Percentiles rank a stretch among this genome's conserved stretches.
phyloP scores from a whole-genome alignment of 495 filamentous ascomycete species.

The Lasiosphaeria hispida region DNA sequence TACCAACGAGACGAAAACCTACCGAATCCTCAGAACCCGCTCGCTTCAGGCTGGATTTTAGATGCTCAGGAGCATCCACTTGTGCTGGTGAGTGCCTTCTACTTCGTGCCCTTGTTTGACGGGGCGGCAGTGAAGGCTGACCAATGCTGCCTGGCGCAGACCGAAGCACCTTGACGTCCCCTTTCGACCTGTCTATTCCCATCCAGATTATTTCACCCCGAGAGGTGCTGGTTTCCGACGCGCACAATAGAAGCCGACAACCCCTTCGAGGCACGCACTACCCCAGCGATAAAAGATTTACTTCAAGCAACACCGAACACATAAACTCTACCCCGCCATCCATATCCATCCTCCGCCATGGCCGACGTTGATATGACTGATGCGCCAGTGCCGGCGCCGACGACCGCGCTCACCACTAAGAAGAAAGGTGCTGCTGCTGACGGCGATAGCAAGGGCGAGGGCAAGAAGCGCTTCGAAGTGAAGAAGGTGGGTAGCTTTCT shows the following conservation, averaged over 20 bases:
- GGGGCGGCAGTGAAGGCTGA: neutral
- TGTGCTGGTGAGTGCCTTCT: too few relatives aligned
- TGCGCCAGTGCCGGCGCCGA: conserved; percentile 46
- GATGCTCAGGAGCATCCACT: too few relatives aligned
- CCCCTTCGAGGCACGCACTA: too few relatives aligned
- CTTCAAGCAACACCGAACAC: conserved; percentile 1
- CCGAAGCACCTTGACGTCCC: neutral
- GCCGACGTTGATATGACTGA: conserved; percentile 98
- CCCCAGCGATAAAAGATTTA: too few relatives aligned
- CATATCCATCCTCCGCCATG: conserved; percentile 51
- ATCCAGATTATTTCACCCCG: too few relatives aligned
- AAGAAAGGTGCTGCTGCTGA: conserved; percentile 53
- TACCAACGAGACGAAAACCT: too few relatives aligned
- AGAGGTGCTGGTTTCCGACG: too few relatives aligned
- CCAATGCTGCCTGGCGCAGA: neutral
- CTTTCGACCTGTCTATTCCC: too few relatives aligned
- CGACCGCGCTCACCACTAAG: conserved; percentile 50
- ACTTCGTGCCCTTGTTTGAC: too few relatives aligned
- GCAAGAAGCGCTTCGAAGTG: conserved; percentile 94
- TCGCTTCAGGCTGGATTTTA: too few relatives aligned
- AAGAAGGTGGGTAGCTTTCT: conserved; percentile 71
- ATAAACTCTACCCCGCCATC: neutral
- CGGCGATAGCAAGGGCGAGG: conserved; percentile 58
- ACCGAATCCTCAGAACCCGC: too few relatives aligned
- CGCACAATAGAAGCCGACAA: too few relatives aligned